A percentile compares a stretch with the other conserved stretches of the same genome.
These are phyloP conservation scores for Collybia sp. DNA, from an alignment of 768 basidiomycete species.

Conservation along the genomic window DNA sequence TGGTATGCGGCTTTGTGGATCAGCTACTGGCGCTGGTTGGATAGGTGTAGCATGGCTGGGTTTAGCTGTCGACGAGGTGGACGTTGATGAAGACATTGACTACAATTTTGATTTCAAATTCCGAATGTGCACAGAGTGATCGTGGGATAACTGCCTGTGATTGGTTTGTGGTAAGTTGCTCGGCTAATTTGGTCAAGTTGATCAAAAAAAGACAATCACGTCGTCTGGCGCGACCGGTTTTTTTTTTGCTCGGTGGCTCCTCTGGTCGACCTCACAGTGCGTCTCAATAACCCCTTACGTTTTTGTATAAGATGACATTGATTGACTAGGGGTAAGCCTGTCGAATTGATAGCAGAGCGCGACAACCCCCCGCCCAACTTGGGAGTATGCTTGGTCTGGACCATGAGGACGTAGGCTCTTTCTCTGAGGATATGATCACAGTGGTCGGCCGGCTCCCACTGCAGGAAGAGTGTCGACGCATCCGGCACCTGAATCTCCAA, in stretches of 20 bases:
- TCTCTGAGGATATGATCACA: constrained; percentile 55
- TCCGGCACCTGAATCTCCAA: constrained; percentile 56
- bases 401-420: constrained; percentile 26
- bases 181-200: not conserved
- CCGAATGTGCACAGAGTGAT: not conserved
- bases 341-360: no score
- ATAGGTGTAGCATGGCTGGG: constrained; percentile 15
- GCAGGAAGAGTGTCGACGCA: constrained; percentile 52
- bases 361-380: not conserved
- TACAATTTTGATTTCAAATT: not conserved
- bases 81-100: constrained; percentile 42
- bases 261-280: no score
- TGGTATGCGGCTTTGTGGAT: constrained; percentile 61
- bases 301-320: no score
- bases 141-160: no score
- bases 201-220: not conserved
- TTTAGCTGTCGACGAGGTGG: constrained; percentile 45
- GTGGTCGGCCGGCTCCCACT: constrained; percentile 57
- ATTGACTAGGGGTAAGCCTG: no score
- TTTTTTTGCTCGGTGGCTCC: no score
- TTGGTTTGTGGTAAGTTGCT: no score
- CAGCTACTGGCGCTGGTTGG: constrained; percentile 34
- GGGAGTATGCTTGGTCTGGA: constrained; percentile 20
- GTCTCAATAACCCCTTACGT: no score
- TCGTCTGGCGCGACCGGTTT: no score